These are phyloP conservation scores for Pichia occidentalis DNA, from an alignment of 805 yeast species.

Conservation along the genomic window DNA sequence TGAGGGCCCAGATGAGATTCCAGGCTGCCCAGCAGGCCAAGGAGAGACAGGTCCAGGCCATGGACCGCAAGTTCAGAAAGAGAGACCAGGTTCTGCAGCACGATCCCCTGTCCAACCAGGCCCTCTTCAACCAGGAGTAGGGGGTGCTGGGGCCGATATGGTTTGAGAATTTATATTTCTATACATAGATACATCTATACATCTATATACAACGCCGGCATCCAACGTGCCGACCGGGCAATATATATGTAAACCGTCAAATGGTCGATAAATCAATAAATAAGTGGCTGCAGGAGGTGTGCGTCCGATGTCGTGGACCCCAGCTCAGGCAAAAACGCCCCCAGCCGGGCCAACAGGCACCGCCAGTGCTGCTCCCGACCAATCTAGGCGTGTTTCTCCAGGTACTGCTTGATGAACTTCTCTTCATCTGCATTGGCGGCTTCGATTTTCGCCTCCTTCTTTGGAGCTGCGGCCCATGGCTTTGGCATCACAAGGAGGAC, in stretches of 20 bases:
- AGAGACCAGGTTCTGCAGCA: slow-evolving; percentile 67
- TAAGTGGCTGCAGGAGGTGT: neutral
- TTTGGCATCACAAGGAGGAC: slow-evolving; percentile 61
- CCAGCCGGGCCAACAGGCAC: too few relatives aligned
- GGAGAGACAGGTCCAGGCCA: slow-evolving; percentile 72
- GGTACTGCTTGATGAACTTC: slow-evolving; percentile 71
- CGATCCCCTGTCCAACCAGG: slow-evolving; percentile 79
- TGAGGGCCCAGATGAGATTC: slow-evolving; percentile 80
- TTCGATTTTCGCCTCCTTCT: slow-evolving; percentile 59
- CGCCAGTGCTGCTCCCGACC: too few relatives aligned
- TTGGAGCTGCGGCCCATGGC: slow-evolving; percentile 59
- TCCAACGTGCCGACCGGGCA: too few relatives aligned
- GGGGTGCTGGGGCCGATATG: neutral
- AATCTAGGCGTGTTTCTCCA: slow-evolving; percentile 34
- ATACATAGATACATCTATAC: slow-evolving; percentile 1
- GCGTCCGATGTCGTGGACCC: too few relatives aligned
- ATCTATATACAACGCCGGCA: neutral
- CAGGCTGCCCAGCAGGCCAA: slow-evolving; percentile 75
- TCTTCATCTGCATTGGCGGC: slow-evolving; percentile 87
- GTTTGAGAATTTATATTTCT: neutral
- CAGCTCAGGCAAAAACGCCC: too few relatives aligned
- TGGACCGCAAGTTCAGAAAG: slow-evolving; percentile 65
- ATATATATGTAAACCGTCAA: slow-evolving; percentile 1
- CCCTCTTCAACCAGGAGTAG: slow-evolving; percentile 49
- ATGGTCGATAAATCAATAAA: neutral